Conservation (phyloP, 192 early-diverging fungal species). For the Coemansia sp. region DNA sequence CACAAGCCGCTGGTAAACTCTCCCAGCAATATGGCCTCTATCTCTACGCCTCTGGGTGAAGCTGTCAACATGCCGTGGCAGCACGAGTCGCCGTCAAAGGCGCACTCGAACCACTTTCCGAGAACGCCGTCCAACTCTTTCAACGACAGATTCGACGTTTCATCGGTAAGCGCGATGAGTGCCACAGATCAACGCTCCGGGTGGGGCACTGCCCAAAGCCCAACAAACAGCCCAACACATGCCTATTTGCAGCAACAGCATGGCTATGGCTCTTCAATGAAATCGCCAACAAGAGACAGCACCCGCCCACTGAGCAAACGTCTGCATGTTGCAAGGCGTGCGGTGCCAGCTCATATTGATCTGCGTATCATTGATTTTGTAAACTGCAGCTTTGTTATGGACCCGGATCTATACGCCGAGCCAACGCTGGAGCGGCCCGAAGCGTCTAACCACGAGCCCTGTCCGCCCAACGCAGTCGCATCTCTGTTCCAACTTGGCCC, state of each 20-base stretch:
- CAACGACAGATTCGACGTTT: slow-evolving; percentile 12
- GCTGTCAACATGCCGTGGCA: background rate
- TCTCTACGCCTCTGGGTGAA: background rate
- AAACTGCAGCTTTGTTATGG: slow-evolving; percentile 71
- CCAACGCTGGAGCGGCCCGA: slow-evolving; percentile 46
- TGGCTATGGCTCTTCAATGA: background rate
- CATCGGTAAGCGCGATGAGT: slow-evolving; percentile 10
- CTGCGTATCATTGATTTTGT: slow-evolving; percentile 97
- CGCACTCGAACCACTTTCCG: slow-evolving; percentile 6
- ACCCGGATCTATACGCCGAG: slow-evolving; percentile 53
- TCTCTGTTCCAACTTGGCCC: slow-evolving; percentile 15
- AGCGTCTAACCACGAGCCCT: slow-evolving; percentile 40
- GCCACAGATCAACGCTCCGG: background rate
- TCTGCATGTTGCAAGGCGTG: background rate
- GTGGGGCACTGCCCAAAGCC: background rate
- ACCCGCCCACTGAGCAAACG: background rate
- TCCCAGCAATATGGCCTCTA: background rate
- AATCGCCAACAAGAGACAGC: background rate
- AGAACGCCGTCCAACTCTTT: slow-evolving; percentile 13
- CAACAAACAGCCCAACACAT: background rate
- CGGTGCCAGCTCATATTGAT: slow-evolving; percentile 58
- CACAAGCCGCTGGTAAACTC: background rate
- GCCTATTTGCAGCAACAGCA: background rate
- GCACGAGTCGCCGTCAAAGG: slow-evolving; percentile 20
- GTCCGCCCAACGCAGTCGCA: slow-evolving; percentile 22